phyloP scores from a whole-genome alignment of 495 filamentous ascomycete species.

The Aspergillus incahuasiensis region DNA sequence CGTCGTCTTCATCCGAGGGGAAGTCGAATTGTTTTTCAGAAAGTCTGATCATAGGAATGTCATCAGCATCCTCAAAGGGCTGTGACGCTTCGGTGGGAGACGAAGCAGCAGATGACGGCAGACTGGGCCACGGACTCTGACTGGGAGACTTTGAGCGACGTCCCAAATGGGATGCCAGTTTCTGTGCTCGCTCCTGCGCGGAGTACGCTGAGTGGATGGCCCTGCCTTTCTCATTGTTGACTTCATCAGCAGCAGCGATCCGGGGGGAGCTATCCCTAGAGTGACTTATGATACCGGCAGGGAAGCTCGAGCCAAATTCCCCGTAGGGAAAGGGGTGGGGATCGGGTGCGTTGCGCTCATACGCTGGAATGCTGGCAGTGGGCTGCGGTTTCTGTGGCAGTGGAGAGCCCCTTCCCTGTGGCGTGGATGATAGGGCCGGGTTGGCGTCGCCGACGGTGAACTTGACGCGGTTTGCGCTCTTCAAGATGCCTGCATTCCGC shows the following conservation, averaged over 20 bases:
- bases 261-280: constrained; percentile 25
- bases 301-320: constrained; percentile 28
- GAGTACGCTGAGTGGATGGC: constrained; percentile 32
- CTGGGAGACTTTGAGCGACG: constrained; percentile 31
- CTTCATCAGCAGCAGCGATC: constrained; percentile 28
- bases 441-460: constrained; percentile 27
- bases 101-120: constrained; percentile 29
- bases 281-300: constrained; percentile 29
- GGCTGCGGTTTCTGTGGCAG: constrained; percentile 36
- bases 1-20: constrained; percentile 25
- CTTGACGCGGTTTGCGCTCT: constrained; percentile 36
- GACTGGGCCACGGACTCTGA: constrained; percentile 25
- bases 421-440: constrained; percentile 23
- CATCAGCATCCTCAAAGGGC: constrained; percentile 33
- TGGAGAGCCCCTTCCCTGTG: constrained; percentile 28
- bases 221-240: constrained; percentile 37
- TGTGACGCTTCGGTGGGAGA: constrained; percentile 28
- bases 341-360: constrained; percentile 25
- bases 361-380: constrained; percentile 39
- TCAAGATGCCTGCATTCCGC: constrained; percentile 43
- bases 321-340: constrained; percentile 24
- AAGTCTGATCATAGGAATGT: constrained; percentile 36
- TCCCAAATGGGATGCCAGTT: constrained; percentile 33
- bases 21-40: constrained; percentile 34
- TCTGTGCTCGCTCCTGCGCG: constrained; percentile 32